phyloP scores from a whole-genome alignment of 805 yeast species.

The Kazachstania kunashirensis region DNA sequence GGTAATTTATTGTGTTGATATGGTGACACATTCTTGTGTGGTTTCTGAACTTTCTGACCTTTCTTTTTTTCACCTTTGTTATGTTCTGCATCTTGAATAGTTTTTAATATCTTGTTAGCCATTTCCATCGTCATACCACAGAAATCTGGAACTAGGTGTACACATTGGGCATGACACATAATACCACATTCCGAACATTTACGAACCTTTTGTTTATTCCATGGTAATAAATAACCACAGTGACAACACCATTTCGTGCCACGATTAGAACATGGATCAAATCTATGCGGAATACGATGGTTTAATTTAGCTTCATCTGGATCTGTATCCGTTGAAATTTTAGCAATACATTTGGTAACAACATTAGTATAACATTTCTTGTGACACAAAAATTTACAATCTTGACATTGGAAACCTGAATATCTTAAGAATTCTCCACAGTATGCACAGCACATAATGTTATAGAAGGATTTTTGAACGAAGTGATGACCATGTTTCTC shows the following conservation, averaged over 20 bases:
- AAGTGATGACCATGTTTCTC: conserved; percentile 97
- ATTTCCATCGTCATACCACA: conserved; percentile 98
- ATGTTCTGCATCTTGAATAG: conserved; percentile 66
- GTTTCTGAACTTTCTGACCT: conserved; percentile 8
- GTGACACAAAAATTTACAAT: conserved; percentile 72
- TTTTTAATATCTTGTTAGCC: conserved; percentile 79
- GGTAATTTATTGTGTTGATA: background rate
- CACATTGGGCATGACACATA: conserved; percentile 88
- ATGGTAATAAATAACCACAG: conserved; percentile 92
- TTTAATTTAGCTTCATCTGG: conserved; percentile 74
- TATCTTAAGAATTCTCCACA: conserved; percentile 92
- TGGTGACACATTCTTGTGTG: background rate
- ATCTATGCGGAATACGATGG: conserved; percentile 94
- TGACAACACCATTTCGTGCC: conserved; percentile 99
- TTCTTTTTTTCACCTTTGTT: conserved; percentile 16
- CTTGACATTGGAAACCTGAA: conserved; percentile 80
- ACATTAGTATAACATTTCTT: conserved; percentile 73
- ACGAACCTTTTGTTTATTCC: conserved; percentile 87
- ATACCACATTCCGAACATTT: conserved; percentile 91
- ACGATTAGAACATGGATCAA: conserved; percentile 82
- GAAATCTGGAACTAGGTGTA: conserved; percentile 92
- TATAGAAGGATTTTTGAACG: conserved; percentile 89
- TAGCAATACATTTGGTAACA: conserved; percentile 75
- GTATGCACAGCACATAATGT: conserved; percentile 93
- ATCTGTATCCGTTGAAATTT: conserved; percentile 58